Base-by-base conservation (phyloP, 1,284 basidiomycete genomes). In the Ganoderma resinaceum region DNA sequence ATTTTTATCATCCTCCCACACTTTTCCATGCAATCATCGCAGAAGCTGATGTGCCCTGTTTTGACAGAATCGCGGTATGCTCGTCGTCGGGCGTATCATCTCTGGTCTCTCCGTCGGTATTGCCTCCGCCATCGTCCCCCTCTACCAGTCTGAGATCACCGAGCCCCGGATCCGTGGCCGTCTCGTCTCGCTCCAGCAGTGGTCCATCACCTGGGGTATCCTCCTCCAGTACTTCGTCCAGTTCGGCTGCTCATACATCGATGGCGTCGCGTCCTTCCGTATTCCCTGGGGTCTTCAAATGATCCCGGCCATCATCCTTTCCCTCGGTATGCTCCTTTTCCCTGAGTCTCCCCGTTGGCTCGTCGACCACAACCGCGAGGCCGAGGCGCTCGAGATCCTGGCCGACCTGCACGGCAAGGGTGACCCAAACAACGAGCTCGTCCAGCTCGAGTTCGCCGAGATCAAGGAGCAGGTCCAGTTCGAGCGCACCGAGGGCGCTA, bases 331-430 rank as follows among this genome's bases (percentile, higher is more conserved):
- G 91, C 66, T 84, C 29, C 73, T 84, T 67, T 90, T 92, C 84
- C 90, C 90, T 0, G 89, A 91, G 75, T 76, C 73, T 61, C 90
- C 91, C 14, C 85, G 91, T 76, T 93, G 86, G 86, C 84, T 93
- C 55, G 79, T 92, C 66, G 91, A 93, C 74, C 82, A 88, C 65
- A 82, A 82, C 71, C 82, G 83, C 6, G 87, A 92, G 58, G 85
- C 84, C 0, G 93, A 95, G 72, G 94, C 94, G 0, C 84, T 95
- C 38, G 81, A 90, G 71, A 89, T 95, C 72, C 84, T 96, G 43
- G 91, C 93, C 31, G 90, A 94, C 74, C 86, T 95, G 31, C 94
- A 95, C 76, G 94, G 93, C 61, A 81, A 84, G 49, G 94, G 94
- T 31, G 83, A 95, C 76, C 80, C 78, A 46, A 79, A 83, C 37